These are phyloP conservation scores for Epichloe gansuensis DNA, from an alignment of 2,329 filamentous ascomycete genomes.

Conservation along the genomic window DNA sequence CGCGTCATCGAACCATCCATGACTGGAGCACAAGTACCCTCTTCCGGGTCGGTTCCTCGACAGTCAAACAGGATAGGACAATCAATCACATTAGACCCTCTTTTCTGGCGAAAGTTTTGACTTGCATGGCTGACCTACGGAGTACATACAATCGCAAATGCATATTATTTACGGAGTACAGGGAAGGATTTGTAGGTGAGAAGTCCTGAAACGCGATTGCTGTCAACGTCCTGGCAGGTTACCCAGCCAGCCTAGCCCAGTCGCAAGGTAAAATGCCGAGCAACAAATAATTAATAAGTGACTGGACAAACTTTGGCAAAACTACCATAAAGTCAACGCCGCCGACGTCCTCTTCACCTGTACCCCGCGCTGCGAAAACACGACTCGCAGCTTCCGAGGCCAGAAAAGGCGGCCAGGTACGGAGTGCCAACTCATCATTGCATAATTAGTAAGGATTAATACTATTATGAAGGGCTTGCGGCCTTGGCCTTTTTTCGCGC, in stretches of 20 bases:
- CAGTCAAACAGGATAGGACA: background rate
- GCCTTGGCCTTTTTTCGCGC: conserved; percentile 4
- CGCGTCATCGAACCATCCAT: background rate
- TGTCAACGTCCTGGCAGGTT: background rate
- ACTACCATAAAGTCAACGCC: background rate
- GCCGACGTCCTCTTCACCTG: conserved; percentile 1
- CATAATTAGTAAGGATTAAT: conserved; percentile 36
- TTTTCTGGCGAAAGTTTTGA: no score
- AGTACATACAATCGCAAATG: background rate
- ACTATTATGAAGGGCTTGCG: conserved; percentile 15
- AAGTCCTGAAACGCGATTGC: background rate
- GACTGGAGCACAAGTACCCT: background rate
- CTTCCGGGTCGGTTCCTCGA: background rate
- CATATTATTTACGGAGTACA: background rate
- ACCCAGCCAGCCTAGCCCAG: background rate
- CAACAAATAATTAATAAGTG: background rate
- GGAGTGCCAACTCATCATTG: conserved; percentile 59
- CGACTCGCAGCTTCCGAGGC: conserved; percentile 5
- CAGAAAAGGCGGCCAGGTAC: conserved; percentile 7
- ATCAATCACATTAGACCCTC: background rate
- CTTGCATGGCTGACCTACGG: no score
- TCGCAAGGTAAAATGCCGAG: background rate
- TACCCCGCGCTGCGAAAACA: conserved; percentile 3
- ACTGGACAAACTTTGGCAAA: background rate
- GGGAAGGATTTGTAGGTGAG: background rate